A percentile compares a stretch with the other conserved stretches of the same genome.
Evolutionary conservation across 2,329 filamentous ascomycete genomes (phyloP).

Genomic region (Monosporascus cannonballus): DNA sequence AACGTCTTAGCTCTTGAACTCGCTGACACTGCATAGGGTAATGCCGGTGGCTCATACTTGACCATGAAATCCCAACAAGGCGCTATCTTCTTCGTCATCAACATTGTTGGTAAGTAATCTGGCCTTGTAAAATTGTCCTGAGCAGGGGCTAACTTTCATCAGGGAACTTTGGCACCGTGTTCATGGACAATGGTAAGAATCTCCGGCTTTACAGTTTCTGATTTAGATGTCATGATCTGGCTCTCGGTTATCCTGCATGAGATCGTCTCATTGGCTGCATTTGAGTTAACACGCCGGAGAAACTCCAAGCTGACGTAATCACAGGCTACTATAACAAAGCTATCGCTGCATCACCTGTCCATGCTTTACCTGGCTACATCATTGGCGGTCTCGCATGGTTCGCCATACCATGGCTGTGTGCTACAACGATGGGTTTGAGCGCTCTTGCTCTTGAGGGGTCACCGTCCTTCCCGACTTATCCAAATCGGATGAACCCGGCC

Average conservation of each 20-base stretch:
- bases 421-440: constrained; percentile 78
- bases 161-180: constrained; percentile 76
- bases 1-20: not conserved
- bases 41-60: constrained; percentile 74
- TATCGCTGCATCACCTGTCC: constrained; percentile 75
- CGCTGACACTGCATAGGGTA: constrained; percentile 41
- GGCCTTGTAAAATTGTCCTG: not conserved
- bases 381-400: constrained; percentile 84
- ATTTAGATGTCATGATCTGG: not conserved
- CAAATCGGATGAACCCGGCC: constrained; percentile 58
- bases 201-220: constrained; percentile 25
- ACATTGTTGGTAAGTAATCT: constrained; percentile 34
- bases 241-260: too few relatives aligned
- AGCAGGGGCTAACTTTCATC: constrained; percentile 36
- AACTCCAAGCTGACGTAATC: constrained; percentile 1
- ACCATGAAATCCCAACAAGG: constrained; percentile 78
- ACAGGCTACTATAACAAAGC: constrained; percentile 89
- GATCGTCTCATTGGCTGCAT: too few relatives aligned
- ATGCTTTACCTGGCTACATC: constrained; percentile 80
- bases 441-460: constrained; percentile 71
- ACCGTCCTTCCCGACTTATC: constrained; percentile 64
- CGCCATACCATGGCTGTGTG: constrained; percentile 81
- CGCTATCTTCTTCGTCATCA: constrained; percentile 83
- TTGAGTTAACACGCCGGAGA: too few relatives aligned
- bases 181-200: constrained; percentile 30